A percentile compares a stretch with the other conserved stretches of the same genome.
Evolutionary conservation across 139 green algal genomes (phyloP).

Genomic region (Closterium sp.): DNA sequence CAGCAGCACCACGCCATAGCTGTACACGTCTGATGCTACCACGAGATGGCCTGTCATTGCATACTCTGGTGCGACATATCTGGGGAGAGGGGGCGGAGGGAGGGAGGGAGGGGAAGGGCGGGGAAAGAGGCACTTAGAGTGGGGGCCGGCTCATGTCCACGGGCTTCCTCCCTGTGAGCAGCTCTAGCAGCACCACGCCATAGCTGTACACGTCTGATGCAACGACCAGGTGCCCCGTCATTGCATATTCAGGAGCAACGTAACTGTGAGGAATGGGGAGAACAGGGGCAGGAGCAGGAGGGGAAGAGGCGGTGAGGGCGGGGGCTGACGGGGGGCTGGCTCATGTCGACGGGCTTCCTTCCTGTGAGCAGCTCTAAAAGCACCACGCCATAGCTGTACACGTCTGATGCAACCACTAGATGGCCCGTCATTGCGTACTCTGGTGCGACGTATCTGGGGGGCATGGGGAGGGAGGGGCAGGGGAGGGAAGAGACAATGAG

Average conservation of each 20-base stretch:
- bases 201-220: constrained; percentile 64
- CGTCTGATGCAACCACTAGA: constrained; percentile 31
- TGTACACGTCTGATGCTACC: constrained; percentile 10
- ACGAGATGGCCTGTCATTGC: constrained; percentile 39
- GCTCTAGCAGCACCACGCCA: constrained; percentile 63
- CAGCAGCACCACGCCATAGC: constrained; percentile 46
- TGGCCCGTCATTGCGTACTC: constrained; percentile 49
- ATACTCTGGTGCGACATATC: constrained; percentile 49
- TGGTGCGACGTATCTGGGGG: constrained; percentile 35
- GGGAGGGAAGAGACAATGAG: no score
- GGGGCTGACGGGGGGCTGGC: no score
- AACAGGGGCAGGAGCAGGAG: no score
- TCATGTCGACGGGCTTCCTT: constrained; percentile 41
- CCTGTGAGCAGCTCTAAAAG: constrained; percentile 33
- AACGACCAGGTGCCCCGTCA: constrained; percentile 47
- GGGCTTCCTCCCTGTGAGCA: constrained; percentile 54
- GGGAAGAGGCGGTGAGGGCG: no score
- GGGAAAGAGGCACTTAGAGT: no score
- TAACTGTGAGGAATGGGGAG: background rate
- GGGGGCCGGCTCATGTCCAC: constrained; percentile 12
- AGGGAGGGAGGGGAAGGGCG: no score
- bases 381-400: constrained; percentile 42
- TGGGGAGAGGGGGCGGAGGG: background rate
- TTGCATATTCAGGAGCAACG: background rate
- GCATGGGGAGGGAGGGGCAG: no score